Conservation (phyloP, 176 grass and related monocot genomes). For the Phragmites australis region DNA sequence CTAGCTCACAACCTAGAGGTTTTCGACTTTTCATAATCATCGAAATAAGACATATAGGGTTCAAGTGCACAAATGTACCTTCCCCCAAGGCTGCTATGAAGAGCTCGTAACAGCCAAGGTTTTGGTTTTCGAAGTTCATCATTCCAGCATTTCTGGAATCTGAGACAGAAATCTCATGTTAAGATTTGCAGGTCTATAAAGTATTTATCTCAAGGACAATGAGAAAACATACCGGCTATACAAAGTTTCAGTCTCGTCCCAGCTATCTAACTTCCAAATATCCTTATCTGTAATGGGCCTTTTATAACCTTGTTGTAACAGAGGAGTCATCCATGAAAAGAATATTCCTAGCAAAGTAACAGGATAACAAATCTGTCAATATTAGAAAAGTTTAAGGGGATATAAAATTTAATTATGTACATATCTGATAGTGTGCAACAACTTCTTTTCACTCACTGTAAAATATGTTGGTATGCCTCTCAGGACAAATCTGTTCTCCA, state of each 20-base stretch:
- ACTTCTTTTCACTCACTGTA: conserved; percentile 66
- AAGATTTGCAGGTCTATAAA: conserved; percentile 29
- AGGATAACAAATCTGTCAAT: conserved; percentile 21
- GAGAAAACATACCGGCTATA: conserved; percentile 67
- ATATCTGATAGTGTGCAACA: conserved; percentile 19
- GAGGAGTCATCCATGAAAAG: conserved; percentile 98
- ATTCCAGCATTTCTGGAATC: conserved; percentile 85
- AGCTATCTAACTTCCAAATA: conserved; percentile 95
- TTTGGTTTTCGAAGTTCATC: conserved; percentile 75
- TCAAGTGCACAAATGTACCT: conserved; percentile 49
- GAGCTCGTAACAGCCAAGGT: conserved; percentile 89
- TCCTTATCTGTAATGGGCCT: conserved; percentile 84
- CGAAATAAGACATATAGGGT: conserved; percentile 11
- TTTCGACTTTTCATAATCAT: conserved; percentile 1
- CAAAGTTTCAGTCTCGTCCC: conserved; percentile 94
- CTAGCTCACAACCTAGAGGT: not conserved
- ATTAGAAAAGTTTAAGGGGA: not conserved
- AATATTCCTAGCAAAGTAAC: conserved; percentile 63
- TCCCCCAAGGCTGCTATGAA: conserved; percentile 77
- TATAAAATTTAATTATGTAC: conserved; percentile 5
- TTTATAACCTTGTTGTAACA: conserved; percentile 93
- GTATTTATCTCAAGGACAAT: conserved; percentile 27
- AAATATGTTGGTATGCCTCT: conserved; percentile 65
- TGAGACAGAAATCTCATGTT: conserved; percentile 41
- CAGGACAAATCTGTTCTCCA: conserved; percentile 88